Base-by-base conservation (phyloP, 2,329 filamentous ascomycete genomes). In the Magnaporthales sp. region DNA sequence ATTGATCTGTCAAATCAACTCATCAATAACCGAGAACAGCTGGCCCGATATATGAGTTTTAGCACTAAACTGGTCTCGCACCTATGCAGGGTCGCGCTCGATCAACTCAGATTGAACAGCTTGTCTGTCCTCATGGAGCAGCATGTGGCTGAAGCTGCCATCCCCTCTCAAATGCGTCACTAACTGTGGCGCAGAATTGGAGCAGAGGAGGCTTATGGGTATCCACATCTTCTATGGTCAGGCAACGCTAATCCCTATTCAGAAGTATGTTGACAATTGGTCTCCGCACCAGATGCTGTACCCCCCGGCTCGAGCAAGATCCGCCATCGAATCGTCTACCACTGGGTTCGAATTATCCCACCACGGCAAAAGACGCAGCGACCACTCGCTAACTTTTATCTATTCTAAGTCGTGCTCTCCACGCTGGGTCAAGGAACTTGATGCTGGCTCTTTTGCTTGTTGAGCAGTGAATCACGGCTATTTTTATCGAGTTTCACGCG, bases 251-350 rank as follows among this genome's bases (percentile, higher is more conserved):
- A 66, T 4, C 70, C 61, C 2, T 24, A 68, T 70, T 27, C 29
- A 65, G 70, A 32, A 71, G 66, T 70, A 68, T 71, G 71, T 73
- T 73, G 71, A 73, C 67, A 60, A 24, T 27, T 26, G 11, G 56
- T 60, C 56, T 60, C 56, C 56, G 56, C 56, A 26, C 3, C 2
- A 24, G 26, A 60, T 27, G 38, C n/a, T 26, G 56, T 51, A 26
- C 24, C 56, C 54, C 54, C 22, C n/a, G n/a, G 54, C 22, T 58
- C 54, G 2, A 26, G 22, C 54, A 58, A 58, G 26, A 27, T 24
- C 22, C 26, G 22, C 54, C 22, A 24, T 58, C 24, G n/a, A 58
- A 13, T 58, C n/a, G n/a, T 22, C 51, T 58, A 58, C 54, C n/a
- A 58, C 54, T 58, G n/a, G 32, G 24, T 58, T 13, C 8, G 56